Conservation (phyloP, 352 stramenopile species). For the Aphanomyces astaci region DNA sequence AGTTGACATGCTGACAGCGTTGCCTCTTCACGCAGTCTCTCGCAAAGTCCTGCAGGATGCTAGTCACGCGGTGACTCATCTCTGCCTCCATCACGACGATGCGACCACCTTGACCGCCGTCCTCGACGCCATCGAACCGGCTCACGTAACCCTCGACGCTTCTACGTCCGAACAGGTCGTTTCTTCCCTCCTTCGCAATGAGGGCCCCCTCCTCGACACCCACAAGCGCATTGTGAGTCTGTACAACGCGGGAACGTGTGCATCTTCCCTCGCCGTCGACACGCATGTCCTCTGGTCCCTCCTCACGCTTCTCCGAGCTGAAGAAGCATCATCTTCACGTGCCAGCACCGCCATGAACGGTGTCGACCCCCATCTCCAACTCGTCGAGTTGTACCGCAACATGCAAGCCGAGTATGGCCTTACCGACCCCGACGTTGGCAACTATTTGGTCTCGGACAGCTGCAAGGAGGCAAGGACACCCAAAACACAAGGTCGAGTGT, state of each 20-base stretch:
- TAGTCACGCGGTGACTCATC: neutral
- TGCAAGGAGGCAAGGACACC: neutral
- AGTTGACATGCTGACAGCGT: neutral
- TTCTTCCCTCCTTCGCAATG: neutral
- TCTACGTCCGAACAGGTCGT: neutral
- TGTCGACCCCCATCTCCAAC: neutral
- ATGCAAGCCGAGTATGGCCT: neutral
- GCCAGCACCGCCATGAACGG: neutral
- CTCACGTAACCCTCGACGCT: neutral
- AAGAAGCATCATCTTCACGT: neutral
- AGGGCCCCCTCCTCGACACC: too few relatives aligned
- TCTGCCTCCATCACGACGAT: neutral
- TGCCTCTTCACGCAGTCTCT: neutral
- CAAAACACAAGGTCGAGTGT: neutral
- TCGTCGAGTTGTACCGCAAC: neutral
- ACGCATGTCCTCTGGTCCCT: neutral
- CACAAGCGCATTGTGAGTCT: neutral
- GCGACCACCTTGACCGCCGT: neutral
- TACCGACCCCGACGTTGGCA: neutral
- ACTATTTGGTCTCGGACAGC: neutral
- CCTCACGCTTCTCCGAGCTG: neutral
- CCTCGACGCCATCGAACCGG: neutral
- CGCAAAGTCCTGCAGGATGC: neutral
- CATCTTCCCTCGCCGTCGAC: neutral
- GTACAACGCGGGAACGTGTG: neutral